These are phyloP conservation scores for Alternaria atra DNA, from an alignment of 2,329 filamentous ascomycete species.

Conservation along the genomic window DNA sequence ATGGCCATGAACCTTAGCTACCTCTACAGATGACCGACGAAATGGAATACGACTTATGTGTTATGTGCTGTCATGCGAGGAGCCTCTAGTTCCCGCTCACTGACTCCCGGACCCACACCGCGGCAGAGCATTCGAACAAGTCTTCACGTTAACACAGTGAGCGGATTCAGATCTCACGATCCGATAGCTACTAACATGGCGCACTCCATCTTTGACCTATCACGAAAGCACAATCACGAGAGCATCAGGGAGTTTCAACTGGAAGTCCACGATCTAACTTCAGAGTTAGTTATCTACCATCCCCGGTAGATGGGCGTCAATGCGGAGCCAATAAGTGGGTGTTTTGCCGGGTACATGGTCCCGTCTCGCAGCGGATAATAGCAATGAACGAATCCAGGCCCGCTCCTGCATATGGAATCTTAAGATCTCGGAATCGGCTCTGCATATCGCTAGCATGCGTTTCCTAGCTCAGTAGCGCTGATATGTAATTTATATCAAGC, in stretches of 20 bases:
- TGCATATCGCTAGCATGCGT: constrained; percentile 13
- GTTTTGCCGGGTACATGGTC: neutral
- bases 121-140: neutral
- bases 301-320: neutral
- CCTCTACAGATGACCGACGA: neutral
- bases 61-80: neutral
- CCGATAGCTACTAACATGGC: neutral
- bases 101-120: neutral
- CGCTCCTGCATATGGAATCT: constrained; percentile 4
- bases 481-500: neutral
- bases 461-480: constrained; percentile 2
- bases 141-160: neutral
- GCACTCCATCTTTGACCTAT: neutral
- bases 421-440: neutral
- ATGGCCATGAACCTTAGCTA: neutral
- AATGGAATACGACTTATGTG: neutral
- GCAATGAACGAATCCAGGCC: neutral
- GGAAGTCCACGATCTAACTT: neutral
- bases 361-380: constrained; percentile 13
- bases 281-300: neutral
- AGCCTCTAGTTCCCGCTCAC: neutral
- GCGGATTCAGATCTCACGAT: neutral
- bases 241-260: neutral
- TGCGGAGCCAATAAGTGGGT: neutral
- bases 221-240: neutral